Evolutionary conservation across 2,329 filamentous ascomycete species (phyloP), one percentile per base, ranked within the genome.

Genomic region (Amauroascus niger): DNA sequence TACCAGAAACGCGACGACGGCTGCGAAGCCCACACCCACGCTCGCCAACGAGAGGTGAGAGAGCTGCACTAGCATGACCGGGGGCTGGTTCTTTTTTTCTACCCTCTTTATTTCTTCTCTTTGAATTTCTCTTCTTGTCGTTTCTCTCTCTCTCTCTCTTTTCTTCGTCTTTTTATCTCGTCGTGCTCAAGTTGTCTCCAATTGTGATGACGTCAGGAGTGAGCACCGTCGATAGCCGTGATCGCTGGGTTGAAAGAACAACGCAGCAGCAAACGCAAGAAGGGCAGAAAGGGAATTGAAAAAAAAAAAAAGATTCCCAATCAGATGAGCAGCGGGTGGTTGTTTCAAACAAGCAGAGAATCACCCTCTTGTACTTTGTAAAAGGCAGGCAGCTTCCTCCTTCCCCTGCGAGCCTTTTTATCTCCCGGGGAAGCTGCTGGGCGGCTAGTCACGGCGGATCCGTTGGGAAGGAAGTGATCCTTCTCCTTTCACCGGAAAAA

Each of bases 11-110:
- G 24, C 9, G 28, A 49, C 16, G 4, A 53, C 16, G 33, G 51
- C 43, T 11, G 54, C 18, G 14, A 55, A 39, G 33, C 53, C 45
- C 40, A 53, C 14, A 13, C 49, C 51, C 45, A 54, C 56, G 11
- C 46, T 43, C 41, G 20, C 14, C 16, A 55, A 32, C 7, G 56
- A 57, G 49, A 57, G 40, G 33, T 45, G 50, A 26, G 49, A 45
- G 8, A 54, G 56, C 33, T 55, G 49, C n/a, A 57, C 32, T n/a
- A 57, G 16, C 56, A 57, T 57, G 32, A 22, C 40, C 24, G 33
- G 16, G 28, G 30, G 6, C 6, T 26, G 30, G 14, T 13, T 16
- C 26, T 45, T 4, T n/a, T n/a, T 16, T 32, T 41, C 8, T 24
- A 5, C 20, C 20, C 6, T 24, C 6, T 18, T 14, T n/a, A 18